Base-by-base conservation (phyloP, 768 basidiomycete species). In the Phlegmacium glaucopus region DNA sequence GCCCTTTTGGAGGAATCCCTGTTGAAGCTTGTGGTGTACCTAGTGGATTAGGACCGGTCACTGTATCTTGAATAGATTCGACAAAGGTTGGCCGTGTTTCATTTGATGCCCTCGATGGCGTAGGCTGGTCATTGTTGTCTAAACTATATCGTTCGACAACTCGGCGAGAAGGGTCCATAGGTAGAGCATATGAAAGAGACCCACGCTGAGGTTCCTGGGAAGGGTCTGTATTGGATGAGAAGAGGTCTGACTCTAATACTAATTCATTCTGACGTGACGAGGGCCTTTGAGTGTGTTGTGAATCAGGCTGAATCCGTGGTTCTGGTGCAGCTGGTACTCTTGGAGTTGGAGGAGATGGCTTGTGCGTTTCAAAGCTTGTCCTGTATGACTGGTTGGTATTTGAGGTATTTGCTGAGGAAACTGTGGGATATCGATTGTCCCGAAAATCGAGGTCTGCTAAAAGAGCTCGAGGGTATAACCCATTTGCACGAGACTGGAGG, bases 361-460 rank as follows among this genome's bases (percentile, higher is more conserved):
- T 34, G 2, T 10, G 32, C 32, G 32, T 34, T 11, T 34, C 32
- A n/a, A 34, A 34, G n/a, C n/a, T 34, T 6, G 22, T 22, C 22
- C 32, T 34, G 32, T 34, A 34, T n/a, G 32, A n/a, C 25, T 42
- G 53, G 42, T 45, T 50, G 55, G 29, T 44, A 47, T 36, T 44
- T 36, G 41, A 43, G 46, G 39, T 39, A 17, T 29, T 54, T 46
- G 51, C 29, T 38, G 57, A 35, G 40, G 62, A 46, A 39, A 69
- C 48, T 25, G 71, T 59, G 15, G 71, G 69, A 51, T 85, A 83
- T 60, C 84, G 73, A 60, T 76, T 78, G 69, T 85, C 85, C 57
- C 75, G 72, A 62, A 80, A 76, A 64, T 83, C 80, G 52, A 80
- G 71, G 48, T 84, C 83, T 47, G 77, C 69, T 62, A 83, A 73